Evolutionary conservation across 345 rosid species (phyloP).

Genomic region (Crucihimalaya himalaica): DNA sequence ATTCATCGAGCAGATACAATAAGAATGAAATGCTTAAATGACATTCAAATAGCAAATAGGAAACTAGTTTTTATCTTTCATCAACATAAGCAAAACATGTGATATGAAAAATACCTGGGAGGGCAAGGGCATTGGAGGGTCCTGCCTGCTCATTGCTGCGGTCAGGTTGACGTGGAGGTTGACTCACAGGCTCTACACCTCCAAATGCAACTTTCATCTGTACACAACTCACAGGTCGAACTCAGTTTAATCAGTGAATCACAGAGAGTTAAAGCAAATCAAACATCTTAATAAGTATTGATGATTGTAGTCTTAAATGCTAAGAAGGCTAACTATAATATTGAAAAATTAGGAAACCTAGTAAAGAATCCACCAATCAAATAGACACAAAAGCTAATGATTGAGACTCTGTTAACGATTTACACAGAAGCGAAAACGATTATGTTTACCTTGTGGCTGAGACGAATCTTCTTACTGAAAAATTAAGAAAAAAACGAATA

Average conservation of each 20-base stretch:
- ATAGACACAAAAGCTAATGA: neutral
- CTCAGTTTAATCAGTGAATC: too few species aligned
- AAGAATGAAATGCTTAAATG: neutral
- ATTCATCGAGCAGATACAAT: neutral
- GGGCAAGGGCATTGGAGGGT: conserved; percentile 64
- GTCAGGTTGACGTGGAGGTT: conserved; percentile 47
- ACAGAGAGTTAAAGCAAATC: too few species aligned
- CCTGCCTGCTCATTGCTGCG: conserved; percentile 43
- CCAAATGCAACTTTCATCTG: conserved; percentile 65
- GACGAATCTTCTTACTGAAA: conserved; percentile 81
- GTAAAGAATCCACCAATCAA: neutral
- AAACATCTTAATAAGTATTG: too few species aligned
- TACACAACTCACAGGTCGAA: neutral
- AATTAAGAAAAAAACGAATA: neutral
- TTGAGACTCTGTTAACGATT: neutral
- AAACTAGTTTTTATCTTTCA: conserved; percentile 1
- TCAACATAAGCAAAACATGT: neutral
- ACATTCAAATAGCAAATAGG: neutral
- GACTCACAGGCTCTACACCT: conserved; percentile 51
- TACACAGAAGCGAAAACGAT: neutral
- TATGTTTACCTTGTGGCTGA: conserved; percentile 75
- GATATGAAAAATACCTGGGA: conserved; percentile 52
- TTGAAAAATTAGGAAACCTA: neutral
- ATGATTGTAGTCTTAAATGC: neutral
- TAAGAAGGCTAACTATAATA: neutral